phyloP scores from a whole-genome alignment of 352 stramenopile genomes.

The Globisporangium solare region DNA sequence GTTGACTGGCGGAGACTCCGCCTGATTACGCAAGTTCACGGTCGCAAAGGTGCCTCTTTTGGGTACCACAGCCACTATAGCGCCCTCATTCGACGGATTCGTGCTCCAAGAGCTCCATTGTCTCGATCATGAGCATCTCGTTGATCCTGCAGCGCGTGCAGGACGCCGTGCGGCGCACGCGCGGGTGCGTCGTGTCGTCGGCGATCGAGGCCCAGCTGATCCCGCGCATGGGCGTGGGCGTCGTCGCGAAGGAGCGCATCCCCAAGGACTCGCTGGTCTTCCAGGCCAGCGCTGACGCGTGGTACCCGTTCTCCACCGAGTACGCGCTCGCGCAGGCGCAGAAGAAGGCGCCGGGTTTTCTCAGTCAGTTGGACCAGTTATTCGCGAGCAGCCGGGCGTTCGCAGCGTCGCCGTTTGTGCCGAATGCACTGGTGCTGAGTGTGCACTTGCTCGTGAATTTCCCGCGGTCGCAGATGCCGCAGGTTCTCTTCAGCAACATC shows the following conservation, averaged over 20 bases:
- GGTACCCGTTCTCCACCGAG: constrained; percentile 76
- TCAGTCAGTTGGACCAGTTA: constrained; percentile 50
- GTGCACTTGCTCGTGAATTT: constrained; percentile 69
- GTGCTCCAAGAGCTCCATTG: too few species aligned
- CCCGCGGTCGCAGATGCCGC: constrained; percentile 21
- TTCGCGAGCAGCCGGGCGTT: constrained; percentile 29
- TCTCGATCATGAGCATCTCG: neutral
- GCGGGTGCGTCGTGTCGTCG: constrained; percentile 45
- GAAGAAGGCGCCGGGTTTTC: constrained; percentile 57
- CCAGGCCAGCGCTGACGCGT: constrained; percentile 45
- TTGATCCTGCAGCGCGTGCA: constrained; percentile 40
- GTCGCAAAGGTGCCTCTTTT: too few species aligned
- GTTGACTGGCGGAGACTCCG: too few species aligned
- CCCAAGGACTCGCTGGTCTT: constrained; percentile 62
- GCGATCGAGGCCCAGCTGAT: constrained; percentile 44
- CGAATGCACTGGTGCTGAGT: constrained; percentile 59
- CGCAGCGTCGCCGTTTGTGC: constrained; percentile 37
- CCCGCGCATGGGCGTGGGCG: constrained; percentile 57
- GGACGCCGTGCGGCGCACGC: constrained; percentile 45
- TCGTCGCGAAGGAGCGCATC: constrained; percentile 51
- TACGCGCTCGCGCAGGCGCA: constrained; percentile 53
- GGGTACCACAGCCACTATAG: too few species aligned
- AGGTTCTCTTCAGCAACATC: constrained; percentile 17
- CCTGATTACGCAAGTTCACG: too few species aligned
- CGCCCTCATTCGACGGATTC: neutral